Evolutionary conservation across 176 grass and related monocot genomes (phyloP), one percentile per base, ranked within the genome.

Genomic region (Puccinellia tenuiflora): DNA sequence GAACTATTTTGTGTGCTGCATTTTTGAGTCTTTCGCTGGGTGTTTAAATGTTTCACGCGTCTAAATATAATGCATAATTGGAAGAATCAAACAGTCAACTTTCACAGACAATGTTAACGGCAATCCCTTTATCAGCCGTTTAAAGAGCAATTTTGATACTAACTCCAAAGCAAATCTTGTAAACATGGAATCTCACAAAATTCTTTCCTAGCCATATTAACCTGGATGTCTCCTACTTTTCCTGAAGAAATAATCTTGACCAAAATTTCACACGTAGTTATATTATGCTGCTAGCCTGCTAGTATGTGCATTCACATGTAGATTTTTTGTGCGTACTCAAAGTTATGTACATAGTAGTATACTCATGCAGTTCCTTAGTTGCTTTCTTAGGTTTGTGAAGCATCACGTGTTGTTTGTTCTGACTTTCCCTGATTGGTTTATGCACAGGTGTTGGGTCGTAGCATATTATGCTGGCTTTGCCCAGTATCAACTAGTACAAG

Each of bases 381-480:
- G 66, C 18, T 70, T 89, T 40, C 33, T 70, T 68, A 30, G 17
- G 7, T 29, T 21, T 9, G 16, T 16, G 1, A 55, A 35, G 31
- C 73, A 81, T 78, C 15, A 26, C 6, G 21, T 56, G 14, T 34
- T 59, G n/a, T 34, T 70, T 71, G 34, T 78, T 78, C 26, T 55
- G 48, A 43, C 28, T 7, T 71, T 78, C 81, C 45, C 22, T 80
- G 21, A 35, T 30, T 75, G 7, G 47, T 63, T 74, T 59, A 35
- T 65, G 7, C n/a, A 13, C 85, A 92, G 95, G 88, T 97, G 53
- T 39, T 97, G 33, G 95, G 92, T 37, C 85, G 84, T 5, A 92
- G 91, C 78, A 84, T 97, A 84, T 91, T 94, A 37, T 97, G 88
- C 83, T 97, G 95, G 92, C 50, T 83, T 31, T 92, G 92, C 56